A percentile compares a stretch with the other conserved stretches of the same genome.
Evolutionary conservation across 208 protist genomes (phyloP).

Genomic region (Phytomonas francai): DNA sequence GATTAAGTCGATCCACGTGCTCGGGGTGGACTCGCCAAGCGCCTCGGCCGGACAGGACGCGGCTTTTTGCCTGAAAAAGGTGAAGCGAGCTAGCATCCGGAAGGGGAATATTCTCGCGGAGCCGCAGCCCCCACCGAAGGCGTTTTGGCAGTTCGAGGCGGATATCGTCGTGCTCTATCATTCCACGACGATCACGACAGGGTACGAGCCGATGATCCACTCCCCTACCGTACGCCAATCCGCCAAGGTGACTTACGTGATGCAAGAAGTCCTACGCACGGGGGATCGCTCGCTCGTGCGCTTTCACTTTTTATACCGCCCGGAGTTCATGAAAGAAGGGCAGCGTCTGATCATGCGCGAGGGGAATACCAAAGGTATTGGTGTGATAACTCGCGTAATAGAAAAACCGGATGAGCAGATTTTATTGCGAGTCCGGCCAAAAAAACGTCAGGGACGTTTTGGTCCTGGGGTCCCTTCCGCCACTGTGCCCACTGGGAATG

Average conservation of each 20-base stretch:
- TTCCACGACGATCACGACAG: conserved; percentile 94
- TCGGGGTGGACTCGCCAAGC: conserved; percentile 71
- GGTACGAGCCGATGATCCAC: conserved; percentile 97
- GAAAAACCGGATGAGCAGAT: conserved; percentile 31
- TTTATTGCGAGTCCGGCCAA: conserved; percentile 18
- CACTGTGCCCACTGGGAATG: too few species aligned
- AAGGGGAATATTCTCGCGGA: conserved; percentile 92
- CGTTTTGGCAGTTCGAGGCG: conserved; percentile 94
- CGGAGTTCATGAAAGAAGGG: conserved; percentile 90
- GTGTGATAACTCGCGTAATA: conserved; percentile 73
- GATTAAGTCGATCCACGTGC: conserved; percentile 94
- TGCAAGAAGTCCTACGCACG: conserved; percentile 89
- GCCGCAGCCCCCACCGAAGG: conserved; percentile 34
- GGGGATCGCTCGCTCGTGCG: conserved; percentile 89
- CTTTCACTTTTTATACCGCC: conserved; percentile 92
- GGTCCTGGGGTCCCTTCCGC: background rate
- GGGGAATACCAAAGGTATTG: conserved; percentile 91
- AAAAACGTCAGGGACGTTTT: background rate
- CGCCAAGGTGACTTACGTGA: conserved; percentile 80
- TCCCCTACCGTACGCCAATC: conserved; percentile 87
- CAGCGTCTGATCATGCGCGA: conserved; percentile 92
- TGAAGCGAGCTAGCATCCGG: conserved; percentile 89
- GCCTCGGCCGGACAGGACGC: conserved; percentile 90
- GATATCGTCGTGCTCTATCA: conserved; percentile 97
- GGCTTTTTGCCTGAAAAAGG: conserved; percentile 93